These are phyloP conservation scores for Stenogyne calaminthoides DNA, from an alignment of 305 asterid species.

Conservation along the genomic window DNA sequence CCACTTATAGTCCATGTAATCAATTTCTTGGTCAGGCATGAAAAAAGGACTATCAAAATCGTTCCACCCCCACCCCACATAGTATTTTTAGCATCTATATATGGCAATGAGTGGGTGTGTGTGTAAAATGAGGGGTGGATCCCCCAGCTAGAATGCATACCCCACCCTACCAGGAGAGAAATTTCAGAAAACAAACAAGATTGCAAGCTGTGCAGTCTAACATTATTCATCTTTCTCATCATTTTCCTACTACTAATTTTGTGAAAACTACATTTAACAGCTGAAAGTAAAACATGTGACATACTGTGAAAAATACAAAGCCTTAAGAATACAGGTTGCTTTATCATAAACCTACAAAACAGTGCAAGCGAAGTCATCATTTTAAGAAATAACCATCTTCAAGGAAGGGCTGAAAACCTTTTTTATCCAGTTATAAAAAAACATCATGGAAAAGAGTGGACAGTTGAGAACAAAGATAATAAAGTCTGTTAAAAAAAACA, in stretches of 20 bases:
- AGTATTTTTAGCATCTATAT: not conserved
- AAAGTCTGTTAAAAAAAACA: conserved; percentile 2
- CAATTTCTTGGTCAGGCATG: conserved; percentile 32
- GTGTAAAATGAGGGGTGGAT: not conserved
- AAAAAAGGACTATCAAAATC: conserved; percentile 14
- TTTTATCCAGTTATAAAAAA: not conserved
- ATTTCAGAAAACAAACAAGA: conserved; percentile 30
- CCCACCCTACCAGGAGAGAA: conserved; percentile 27
- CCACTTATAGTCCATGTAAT: conserved; percentile 31
- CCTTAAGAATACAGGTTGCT: not conserved
- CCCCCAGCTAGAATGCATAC: not conserved
- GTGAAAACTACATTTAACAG: conserved; percentile 33
- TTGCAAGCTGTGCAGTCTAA: conserved; percentile 38
- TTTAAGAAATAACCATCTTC: not conserved
- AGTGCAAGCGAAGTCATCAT: conserved; percentile 1
- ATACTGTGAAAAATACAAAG: conserved; percentile 17
- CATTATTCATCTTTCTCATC: conserved; percentile 26
- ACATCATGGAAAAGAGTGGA: conserved; percentile 24
- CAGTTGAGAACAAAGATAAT: conserved; percentile 24
- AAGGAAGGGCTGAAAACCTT: not conserved
- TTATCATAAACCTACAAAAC: not conserved
- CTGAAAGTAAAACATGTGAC: conserved; percentile 33
- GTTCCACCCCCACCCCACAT: not conserved
- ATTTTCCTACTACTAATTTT: conserved; percentile 11
- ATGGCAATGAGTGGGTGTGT: not conserved